Evolutionary conservation across 108 stramenopile genomes (phyloP).

Genomic region (Stephanodiscus minutulus): DNA sequence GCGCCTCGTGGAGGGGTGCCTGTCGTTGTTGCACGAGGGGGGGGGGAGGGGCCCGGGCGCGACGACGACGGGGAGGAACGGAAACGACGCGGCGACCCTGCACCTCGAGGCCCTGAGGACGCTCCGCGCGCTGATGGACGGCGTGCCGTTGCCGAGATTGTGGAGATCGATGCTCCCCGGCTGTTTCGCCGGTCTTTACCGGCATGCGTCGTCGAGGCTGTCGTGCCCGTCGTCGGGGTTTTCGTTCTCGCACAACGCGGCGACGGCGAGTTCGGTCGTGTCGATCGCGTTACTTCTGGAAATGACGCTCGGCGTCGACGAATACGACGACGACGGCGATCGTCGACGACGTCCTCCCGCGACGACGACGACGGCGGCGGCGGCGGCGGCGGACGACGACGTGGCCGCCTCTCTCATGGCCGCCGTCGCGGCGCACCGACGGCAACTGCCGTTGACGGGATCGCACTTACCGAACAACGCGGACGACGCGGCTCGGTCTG

Average conservation of each 20-base stretch:
- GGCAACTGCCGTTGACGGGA: not conserved
- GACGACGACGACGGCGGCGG: no score
- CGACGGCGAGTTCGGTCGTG: constrained; percentile 34
- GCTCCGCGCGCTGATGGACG: constrained; percentile 22
- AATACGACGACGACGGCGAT: not conserved
- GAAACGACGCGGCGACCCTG: constrained; percentile 1
- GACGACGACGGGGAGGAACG: not conserved
- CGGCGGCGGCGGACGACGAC: no score
- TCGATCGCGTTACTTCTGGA: constrained; percentile 25
- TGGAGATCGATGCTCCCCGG: constrained; percentile 51
- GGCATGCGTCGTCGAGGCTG: constrained; percentile 15
- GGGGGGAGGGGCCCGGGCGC: no score
- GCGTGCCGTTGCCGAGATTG: constrained; percentile 22
- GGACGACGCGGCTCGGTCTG: not conserved
- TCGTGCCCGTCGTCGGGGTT: constrained; percentile 20
- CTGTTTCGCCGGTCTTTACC: constrained; percentile 46
- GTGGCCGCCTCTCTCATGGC: constrained; percentile 29
- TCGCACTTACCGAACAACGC: not conserved
- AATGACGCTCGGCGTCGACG: constrained; percentile 12
- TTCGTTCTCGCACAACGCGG: constrained; percentile 26
- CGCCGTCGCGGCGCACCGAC: constrained; percentile 13
- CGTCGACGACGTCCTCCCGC: not conserved
- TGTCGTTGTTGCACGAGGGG: constrained; percentile 24
- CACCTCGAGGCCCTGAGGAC: constrained; percentile 41
- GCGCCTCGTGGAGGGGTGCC: constrained; percentile 41